These are phyloP conservation scores for Deuterostichococcus epilithicus DNA, from an alignment of 139 green algal species.

Conservation along the genomic window DNA sequence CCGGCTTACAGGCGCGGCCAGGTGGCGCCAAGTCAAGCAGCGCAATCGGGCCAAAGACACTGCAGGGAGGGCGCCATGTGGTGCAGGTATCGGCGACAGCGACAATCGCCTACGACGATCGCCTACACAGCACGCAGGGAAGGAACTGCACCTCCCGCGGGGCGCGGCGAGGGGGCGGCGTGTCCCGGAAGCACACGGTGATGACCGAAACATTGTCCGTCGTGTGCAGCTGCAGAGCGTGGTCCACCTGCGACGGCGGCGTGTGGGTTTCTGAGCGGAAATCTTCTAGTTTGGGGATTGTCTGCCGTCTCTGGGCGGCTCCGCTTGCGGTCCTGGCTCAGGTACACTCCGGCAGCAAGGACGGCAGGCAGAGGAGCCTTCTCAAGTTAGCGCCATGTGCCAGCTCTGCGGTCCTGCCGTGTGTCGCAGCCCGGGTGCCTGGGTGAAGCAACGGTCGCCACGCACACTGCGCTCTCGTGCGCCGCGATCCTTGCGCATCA, in stretches of 20 bases:
- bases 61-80: too few species aligned
- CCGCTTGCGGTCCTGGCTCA: not conserved
- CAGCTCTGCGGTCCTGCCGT: too few species aligned
- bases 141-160: not conserved
- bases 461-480: not conserved
- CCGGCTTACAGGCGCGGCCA: too few species aligned
- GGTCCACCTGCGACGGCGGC: constrained; percentile 12
- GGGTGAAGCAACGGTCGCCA: not conserved
- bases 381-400: too few species aligned
- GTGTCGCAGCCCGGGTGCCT: too few species aligned
- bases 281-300: not conserved
- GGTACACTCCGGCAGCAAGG: not conserved
- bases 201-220: constrained; percentile 24
- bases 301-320: not conserved
- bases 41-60: too few species aligned
- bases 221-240: constrained; percentile 10
- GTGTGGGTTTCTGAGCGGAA: not conserved
- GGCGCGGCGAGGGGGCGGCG: constrained; percentile 3
- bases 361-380: too few species aligned
- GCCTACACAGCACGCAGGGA: not conserved
- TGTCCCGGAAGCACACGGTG: constrained; percentile 11
- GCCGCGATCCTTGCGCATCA: not conserved
- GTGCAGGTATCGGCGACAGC: too few species aligned
- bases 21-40: too few species aligned
- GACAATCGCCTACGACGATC: too few species aligned